Conservation (phyloP, 2,329 filamentous ascomycete species). For the Curvularia hawaiiensis region DNA sequence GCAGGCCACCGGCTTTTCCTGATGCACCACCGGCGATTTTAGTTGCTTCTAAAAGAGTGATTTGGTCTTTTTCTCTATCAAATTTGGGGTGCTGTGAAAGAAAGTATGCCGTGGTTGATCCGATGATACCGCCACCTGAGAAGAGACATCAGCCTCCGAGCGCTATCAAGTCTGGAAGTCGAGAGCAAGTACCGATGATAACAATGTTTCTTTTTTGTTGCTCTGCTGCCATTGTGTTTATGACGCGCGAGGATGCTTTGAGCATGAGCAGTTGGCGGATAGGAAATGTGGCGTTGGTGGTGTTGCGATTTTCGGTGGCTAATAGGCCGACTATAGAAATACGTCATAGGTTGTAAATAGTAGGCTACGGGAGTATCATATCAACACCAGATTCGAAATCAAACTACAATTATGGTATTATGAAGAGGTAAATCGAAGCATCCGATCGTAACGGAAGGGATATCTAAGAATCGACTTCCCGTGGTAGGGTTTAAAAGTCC, state of each 20-base stretch:
- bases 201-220: conserved; percentile 41
- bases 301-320: conserved; percentile 21
- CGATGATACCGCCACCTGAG: conserved; percentile 88
- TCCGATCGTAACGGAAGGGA: background rate
- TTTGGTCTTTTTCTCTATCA: conserved; percentile 72
- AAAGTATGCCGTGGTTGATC: conserved; percentile 88
- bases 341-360: conserved; percentile 16
- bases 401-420: background rate
- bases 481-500: conserved; percentile 10
- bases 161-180: background rate
- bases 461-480: background rate
- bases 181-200: conserved; percentile 36
- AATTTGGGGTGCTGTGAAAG: conserved; percentile 85
- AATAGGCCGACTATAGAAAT: conserved; percentile 17
- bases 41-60: conserved; percentile 86
- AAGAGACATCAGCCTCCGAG: conserved; percentile 2
- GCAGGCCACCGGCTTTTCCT: conserved; percentile 89
- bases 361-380: background rate
- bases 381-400: background rate
- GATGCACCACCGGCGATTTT: conserved; percentile 89
- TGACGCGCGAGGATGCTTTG: conserved; percentile 20
- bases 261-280: conserved; percentile 24
- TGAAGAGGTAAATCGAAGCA: background rate
- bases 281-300: conserved; percentile 22
- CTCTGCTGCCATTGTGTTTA: conserved; percentile 34